A percentile compares a stretch with the other conserved stretches of the same genome.
Conservation (phyloP, 495 filamentous ascomycete species). For the Neurospora hispaniola region DNA sequence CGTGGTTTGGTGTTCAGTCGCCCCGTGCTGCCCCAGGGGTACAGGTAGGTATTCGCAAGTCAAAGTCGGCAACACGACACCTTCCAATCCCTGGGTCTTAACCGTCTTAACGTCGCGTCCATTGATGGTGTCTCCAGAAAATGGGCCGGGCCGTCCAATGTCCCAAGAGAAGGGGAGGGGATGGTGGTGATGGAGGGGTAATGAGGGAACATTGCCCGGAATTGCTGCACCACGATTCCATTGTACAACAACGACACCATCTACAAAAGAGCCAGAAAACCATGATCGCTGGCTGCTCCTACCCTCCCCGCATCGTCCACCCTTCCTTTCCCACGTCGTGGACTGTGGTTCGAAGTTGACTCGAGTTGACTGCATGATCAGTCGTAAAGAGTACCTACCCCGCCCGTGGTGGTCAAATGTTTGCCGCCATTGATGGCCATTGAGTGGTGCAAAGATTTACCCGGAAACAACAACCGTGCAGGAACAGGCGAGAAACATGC, state of each 20-base stretch:
- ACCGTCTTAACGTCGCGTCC: not conserved
- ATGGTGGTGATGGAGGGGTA: not conserved
- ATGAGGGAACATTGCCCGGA: not conserved
- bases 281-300: not conserved
- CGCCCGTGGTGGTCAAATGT: not conserved
- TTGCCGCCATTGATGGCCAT: not conserved
- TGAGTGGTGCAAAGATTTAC: not conserved
- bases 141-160: not conserved
- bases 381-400: not conserved
- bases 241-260: not conserved
- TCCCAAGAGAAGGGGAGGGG: not conserved
- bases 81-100: not conserved
- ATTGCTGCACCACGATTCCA: not conserved
- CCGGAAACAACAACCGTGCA: not conserved
- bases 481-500: not conserved
- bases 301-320: not conserved
- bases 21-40: not conserved
- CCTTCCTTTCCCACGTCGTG: not conserved
- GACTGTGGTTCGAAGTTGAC: not conserved
- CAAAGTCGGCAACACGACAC: not conserved
- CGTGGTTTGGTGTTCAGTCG: not conserved
- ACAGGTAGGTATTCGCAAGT: not conserved
- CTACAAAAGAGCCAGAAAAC: not conserved
- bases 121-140: not conserved
- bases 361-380: not conserved